Evolutionary conservation across 106 monocot genomes (phyloP).

Genomic region (Dendrobium catenatum): DNA sequence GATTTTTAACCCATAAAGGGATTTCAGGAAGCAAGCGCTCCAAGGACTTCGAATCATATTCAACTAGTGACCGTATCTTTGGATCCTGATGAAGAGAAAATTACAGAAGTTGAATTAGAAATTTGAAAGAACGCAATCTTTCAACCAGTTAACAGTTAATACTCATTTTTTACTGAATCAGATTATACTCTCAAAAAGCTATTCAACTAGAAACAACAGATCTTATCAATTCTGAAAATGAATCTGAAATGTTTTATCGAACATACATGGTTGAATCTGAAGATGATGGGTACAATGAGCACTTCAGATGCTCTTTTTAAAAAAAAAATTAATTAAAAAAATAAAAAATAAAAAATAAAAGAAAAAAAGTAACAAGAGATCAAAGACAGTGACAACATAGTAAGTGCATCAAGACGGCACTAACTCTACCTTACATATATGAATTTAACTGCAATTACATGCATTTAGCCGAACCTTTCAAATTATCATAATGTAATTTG

Average conservation of each 20-base stretch:
- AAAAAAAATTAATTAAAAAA: too few relatives aligned
- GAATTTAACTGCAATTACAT: too few relatives aligned
- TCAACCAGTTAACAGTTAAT: background rate
- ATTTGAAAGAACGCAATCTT: background rate
- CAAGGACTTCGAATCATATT: constrained; percentile 55
- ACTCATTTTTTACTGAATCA: background rate
- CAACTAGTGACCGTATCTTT: constrained; percentile 39
- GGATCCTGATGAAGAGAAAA: constrained; percentile 40
- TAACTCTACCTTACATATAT: background rate
- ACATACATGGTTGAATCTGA: too few relatives aligned
- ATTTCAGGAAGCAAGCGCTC: constrained; percentile 81
- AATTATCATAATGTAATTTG: background rate
- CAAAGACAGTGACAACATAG: background rate
- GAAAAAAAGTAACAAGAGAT: background rate
- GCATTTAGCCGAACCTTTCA: background rate
- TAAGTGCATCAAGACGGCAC: background rate
- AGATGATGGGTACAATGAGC: too few relatives aligned
- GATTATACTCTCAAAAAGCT: background rate
- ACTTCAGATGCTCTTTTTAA: too few relatives aligned
- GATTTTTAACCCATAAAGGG: constrained; percentile 87
- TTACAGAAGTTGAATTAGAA: background rate
- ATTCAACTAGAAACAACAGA: background rate
- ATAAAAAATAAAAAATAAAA: background rate
- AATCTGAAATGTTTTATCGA: too few relatives aligned
- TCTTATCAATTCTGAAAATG: too few relatives aligned